phyloP scores from a whole-genome alignment of 106 monocot species.

The Xerophyta viscosa region DNA sequence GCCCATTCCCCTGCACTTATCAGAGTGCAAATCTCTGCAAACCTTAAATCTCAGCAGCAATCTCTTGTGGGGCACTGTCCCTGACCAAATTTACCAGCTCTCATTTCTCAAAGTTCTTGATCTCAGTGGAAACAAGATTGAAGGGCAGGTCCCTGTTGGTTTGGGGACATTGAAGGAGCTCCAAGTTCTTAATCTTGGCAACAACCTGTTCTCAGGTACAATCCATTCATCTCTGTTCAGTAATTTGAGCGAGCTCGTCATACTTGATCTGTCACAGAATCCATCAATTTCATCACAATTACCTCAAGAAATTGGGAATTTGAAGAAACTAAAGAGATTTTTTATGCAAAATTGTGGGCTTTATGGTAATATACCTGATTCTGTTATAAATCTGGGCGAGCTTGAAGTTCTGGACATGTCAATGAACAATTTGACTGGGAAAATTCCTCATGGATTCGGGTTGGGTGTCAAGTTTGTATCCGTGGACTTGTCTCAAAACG shows the following conservation, averaged over 20 bases:
- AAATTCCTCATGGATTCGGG: slow-evolving; percentile 44
- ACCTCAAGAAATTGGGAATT: slow-evolving; percentile 35
- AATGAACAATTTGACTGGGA: slow-evolving; percentile 49
- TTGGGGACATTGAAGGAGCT: slow-evolving; percentile 27
- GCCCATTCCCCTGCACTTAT: slow-evolving; percentile 46
- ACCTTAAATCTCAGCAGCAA: slow-evolving; percentile 53
- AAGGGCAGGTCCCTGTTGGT: slow-evolving; percentile 32
- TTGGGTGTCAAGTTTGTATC: slow-evolving; percentile 34
- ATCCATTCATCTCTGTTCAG: slow-evolving; percentile 29
- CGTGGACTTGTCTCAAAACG: slow-evolving; percentile 62
- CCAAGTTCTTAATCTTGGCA: slow-evolving; percentile 48
- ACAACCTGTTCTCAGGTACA: slow-evolving; percentile 46
- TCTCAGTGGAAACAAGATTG: slow-evolving; percentile 48
- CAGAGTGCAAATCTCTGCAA: slow-evolving; percentile 32
- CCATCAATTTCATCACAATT: slow-evolving; percentile 31
- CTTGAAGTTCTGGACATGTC: slow-evolving; percentile 52
- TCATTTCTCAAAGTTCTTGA: slow-evolving; percentile 38
- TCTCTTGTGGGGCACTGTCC: slow-evolving; percentile 51
- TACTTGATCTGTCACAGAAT: slow-evolving; percentile 50
- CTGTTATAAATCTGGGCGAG: slow-evolving; percentile 23
- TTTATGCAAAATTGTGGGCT: slow-evolving; percentile 46
- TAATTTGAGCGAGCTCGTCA: slow-evolving; percentile 27
- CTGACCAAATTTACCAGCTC: slow-evolving; percentile 43
- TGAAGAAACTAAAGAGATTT: slow-evolving; percentile 28
- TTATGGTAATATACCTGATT: slow-evolving; percentile 38